Conservation (phyloP, 2,329 filamentous ascomycete species). For the Trichoderma harzianum region DNA sequence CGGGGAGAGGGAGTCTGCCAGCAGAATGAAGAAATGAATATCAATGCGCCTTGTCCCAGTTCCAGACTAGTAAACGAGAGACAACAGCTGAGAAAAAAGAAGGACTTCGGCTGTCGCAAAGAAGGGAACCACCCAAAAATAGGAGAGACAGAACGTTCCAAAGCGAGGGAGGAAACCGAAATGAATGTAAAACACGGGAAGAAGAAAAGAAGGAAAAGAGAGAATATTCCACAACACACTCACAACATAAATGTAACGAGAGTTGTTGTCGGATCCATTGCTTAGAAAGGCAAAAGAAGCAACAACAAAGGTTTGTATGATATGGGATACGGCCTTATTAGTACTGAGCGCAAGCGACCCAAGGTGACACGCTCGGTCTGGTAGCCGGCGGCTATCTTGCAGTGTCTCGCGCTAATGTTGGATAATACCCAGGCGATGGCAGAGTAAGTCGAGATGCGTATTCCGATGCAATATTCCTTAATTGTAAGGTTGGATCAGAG, state of each 20-base stretch:
- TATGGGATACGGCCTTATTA: conserved; percentile 6
- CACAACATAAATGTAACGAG: conserved; percentile 68
- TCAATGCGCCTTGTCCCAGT: background rate
- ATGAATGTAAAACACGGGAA: conserved; percentile 22
- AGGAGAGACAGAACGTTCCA: conserved; percentile 12
- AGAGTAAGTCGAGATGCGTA: background rate
- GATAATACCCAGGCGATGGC: background rate
- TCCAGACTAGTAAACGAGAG: conserved; percentile 7
- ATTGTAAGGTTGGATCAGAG: background rate
- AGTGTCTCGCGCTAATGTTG: conserved; percentile 1
- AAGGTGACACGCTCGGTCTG: background rate
- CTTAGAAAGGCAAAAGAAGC: conserved; percentile 11
- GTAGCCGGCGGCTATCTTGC: conserved; percentile 8
- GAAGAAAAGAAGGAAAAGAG: conserved; percentile 19
- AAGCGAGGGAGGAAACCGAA: conserved; percentile 20
- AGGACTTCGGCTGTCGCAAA: background rate
- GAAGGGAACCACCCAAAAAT: background rate
- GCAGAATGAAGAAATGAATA: background rate
- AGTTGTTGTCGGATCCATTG: conserved; percentile 60
- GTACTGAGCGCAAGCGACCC: background rate
- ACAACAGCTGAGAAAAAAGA: background rate
- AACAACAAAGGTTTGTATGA: background rate
- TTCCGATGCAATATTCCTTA: conserved; percentile 3
- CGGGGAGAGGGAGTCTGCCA: background rate
- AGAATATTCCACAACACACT: conserved; percentile 38